Evolutionary conservation across 305 asterid genomes (phyloP), one percentile per base, ranked within the genome.

Genomic region (Stenogyne calaminthoides): DNA sequence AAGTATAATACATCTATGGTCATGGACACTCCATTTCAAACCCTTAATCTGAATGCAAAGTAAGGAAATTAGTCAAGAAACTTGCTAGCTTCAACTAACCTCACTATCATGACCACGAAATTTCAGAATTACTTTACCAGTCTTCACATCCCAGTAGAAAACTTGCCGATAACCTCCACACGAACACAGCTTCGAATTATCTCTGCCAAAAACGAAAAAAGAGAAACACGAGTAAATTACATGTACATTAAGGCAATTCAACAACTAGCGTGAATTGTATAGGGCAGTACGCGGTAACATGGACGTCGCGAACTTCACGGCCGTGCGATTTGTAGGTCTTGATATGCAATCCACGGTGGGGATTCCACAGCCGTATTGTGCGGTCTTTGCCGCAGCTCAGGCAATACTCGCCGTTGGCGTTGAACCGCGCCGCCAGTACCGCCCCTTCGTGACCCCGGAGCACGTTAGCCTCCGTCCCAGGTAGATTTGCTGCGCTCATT

Each of bases 51-150:
- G 22, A 75, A 47, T 19, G 44, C 51, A 66, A 25, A 25, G 3
- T 25, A 25, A 2, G 2, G 29, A 25, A 25, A 25, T 2, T 25
- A 1, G 29, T 2, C 25, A 1, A 1, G 2, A 22, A 0, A 22
- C 2, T 1, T n/a, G n/a, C n/a, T 25, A 25, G 62, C 15, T n/a
- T 61, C 39, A 15, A 71, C 85, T 51, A 47, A 89, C 97, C 95
- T 93, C 98, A 80, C 98, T 93, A 73, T 91, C 98, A 87, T 93
- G 98, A 25, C 98, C 98, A 32, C 98, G 96, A 51, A 93, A 93
- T 66, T 93, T 93, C 54, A 97, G 86, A 81, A 93, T 88, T 29
- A 93, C 97, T 10, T 88, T 91, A 71, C 96, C 98, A 72, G 86
- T 84, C 20, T 96, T 84, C 40, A 93, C 98, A 74, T 91, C 98